A percentile compares a stretch with the other conserved stretches of the same genome.
phyloP scores from a whole-genome alignment of 73 alveolate genomes.

The Effrenium voratum region DNA sequence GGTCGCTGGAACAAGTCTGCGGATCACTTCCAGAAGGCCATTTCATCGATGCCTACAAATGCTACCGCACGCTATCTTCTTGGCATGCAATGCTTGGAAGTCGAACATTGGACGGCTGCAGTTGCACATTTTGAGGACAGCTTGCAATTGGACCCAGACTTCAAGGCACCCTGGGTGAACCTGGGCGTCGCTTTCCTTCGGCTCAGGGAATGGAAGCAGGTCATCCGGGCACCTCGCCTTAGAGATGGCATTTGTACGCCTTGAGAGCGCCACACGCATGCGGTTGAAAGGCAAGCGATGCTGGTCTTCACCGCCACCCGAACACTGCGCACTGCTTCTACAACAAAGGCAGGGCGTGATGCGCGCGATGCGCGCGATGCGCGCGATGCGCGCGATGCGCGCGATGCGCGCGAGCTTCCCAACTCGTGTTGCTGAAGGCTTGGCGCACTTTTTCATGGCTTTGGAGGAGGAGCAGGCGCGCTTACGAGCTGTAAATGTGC shows the following conservation, averaged over 20 bases:
- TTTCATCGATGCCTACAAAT: slow-evolving; percentile 52
- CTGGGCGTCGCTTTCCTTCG: slow-evolving; percentile 53
- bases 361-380: not conserved
- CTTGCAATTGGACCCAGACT: slow-evolving; percentile 61
- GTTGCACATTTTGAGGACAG: slow-evolving; percentile 7
- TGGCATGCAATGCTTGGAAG: slow-evolving; percentile 11
- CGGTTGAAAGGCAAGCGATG: slow-evolving; percentile 26
- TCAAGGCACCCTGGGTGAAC: slow-evolving; percentile 77
- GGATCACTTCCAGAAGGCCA: slow-evolving; percentile 47
- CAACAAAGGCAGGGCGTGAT: slow-evolving; percentile 41
- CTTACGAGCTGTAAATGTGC: not conserved
- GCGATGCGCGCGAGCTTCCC: not conserved
- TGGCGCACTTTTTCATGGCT: slow-evolving; percentile 36
- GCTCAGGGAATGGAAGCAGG: slow-evolving; percentile 33
- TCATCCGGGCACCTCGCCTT: not conserved
- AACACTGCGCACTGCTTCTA: slow-evolving; percentile 77
- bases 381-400: not conserved
- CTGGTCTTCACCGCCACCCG: slow-evolving; percentile 56
- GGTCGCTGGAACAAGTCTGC: slow-evolving; percentile 29
- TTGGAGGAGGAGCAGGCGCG: slow-evolving; percentile 38
- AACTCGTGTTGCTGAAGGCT: not conserved
- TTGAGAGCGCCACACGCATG: not conserved
- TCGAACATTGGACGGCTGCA: slow-evolving; percentile 15
- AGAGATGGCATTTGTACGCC: not conserved
- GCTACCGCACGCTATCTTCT: slow-evolving; percentile 57